These are phyloP conservation scores for Fusarium sp. DNA, from an alignment of 2,329 filamentous ascomycete genomes.

Conservation along the genomic window DNA sequence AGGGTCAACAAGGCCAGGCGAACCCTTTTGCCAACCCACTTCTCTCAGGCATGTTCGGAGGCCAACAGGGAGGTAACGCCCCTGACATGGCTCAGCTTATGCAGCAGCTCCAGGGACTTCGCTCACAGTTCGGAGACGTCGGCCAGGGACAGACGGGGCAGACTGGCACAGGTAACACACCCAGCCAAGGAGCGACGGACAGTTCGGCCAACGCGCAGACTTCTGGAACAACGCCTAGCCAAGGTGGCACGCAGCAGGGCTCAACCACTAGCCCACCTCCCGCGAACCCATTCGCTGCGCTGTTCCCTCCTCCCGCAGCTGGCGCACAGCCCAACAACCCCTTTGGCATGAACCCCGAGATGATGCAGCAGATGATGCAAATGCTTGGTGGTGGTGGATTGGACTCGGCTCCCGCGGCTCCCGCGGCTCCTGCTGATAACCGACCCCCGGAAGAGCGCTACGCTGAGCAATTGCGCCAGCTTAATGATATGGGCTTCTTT, in stretches of 20 bases:
- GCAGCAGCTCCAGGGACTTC: slow-evolving; percentile 44
- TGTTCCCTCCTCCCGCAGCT: slow-evolving; percentile 59
- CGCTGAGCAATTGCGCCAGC: slow-evolving; percentile 85
- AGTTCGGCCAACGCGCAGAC: slow-evolving; percentile 37
- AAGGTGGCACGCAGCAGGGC: slow-evolving; percentile 31
- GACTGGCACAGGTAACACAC: slow-evolving; percentile 41
- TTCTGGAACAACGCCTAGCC: slow-evolving; percentile 32
- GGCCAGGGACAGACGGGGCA: slow-evolving; percentile 31
- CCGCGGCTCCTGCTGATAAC: slow-evolving; percentile 75
- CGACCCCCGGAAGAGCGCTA: slow-evolving; percentile 94
- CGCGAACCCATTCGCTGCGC: slow-evolving; percentile 73
- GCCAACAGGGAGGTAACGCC: slow-evolving; percentile 16
- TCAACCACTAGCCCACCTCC: slow-evolving; percentile 51
- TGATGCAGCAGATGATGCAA: slow-evolving; percentile 64
- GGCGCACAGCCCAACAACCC: slow-evolving; percentile 49
- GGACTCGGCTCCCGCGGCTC: slow-evolving; percentile 55
- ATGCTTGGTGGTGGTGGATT: slow-evolving; percentile 52
- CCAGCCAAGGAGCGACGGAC: slow-evolving; percentile 38
- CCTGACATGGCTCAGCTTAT: slow-evolving; percentile 30
- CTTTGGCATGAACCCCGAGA: slow-evolving; percentile 63
- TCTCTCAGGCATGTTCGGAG: slow-evolving; percentile 38
- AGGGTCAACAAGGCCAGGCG: slow-evolving; percentile 48
- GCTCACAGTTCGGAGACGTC: slow-evolving; percentile 46
- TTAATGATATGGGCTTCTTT: slow-evolving; percentile 99
- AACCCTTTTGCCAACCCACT: slow-evolving; percentile 57